Conservation (phyloP, 2,329 filamentous ascomycete species). For the Botrytis hyacinthi region DNA sequence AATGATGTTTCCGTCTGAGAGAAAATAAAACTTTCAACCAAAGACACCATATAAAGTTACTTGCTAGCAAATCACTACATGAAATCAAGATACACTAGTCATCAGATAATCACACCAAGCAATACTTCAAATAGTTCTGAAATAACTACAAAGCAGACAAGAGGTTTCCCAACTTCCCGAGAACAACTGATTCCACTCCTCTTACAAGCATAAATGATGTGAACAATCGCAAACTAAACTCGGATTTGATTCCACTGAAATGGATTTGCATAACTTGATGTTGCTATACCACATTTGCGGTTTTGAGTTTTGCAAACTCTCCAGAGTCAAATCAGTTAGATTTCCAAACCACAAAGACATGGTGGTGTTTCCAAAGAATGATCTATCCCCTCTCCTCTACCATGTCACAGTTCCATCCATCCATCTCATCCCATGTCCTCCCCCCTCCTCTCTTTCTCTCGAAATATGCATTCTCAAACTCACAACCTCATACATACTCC, state of each 20-base stretch:
- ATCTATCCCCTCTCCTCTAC: too few species aligned
- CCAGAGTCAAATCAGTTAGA: background rate
- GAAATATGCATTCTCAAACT: background rate
- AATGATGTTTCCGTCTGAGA: background rate
- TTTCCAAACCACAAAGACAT: background rate
- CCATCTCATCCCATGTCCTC: too few species aligned
- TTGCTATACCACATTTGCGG: background rate
- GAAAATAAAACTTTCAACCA: background rate
- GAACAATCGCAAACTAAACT: background rate
- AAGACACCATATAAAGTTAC: background rate
- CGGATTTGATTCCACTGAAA: background rate
- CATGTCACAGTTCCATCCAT: background rate
- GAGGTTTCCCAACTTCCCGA: too few species aligned
- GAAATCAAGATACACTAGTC: rapidly evolving
- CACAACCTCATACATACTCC: background rate
- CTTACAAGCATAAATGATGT: too few species aligned
- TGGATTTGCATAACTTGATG: background rate
- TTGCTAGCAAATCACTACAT: background rate
- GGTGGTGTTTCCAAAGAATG: background rate
- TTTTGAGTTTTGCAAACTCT: background rate
- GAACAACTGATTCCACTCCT: too few species aligned
- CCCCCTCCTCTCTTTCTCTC: too few species aligned
- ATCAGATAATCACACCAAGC: too few species aligned
- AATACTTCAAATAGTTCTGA: too few species aligned
- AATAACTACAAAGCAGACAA: too few species aligned